Evolutionary conservation across 192 early-diverging fungal genomes (phyloP).

Genomic region (Linnemannia zychae): DNA sequence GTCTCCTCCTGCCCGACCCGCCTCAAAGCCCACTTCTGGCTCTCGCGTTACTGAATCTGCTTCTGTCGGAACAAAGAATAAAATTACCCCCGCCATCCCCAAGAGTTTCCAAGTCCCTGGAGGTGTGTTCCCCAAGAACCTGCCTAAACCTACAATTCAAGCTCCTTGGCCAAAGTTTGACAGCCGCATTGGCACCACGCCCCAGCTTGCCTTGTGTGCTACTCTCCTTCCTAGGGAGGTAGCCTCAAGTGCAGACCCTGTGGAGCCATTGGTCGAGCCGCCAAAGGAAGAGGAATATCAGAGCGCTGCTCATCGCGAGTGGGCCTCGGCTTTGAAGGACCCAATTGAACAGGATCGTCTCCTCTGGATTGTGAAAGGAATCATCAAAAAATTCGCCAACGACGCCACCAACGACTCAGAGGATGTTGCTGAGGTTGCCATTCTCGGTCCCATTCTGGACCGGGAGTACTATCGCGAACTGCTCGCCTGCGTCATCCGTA

Average conservation of each 20-base stretch:
- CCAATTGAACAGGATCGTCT: not conserved
- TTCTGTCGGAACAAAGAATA: not conserved
- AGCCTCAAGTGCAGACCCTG: not conserved
- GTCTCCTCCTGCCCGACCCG: not conserved
- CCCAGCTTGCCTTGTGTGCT: conserved; percentile 3
- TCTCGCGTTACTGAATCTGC: not conserved
- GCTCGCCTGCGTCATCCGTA: not conserved
- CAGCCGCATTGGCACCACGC: not conserved
- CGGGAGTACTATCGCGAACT: not conserved
- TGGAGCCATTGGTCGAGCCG: not conserved
- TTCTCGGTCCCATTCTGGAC: not conserved
- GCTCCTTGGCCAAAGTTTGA: not conserved
- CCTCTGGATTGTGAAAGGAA: not conserved
- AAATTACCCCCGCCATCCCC: not conserved
- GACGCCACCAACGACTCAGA: not conserved
- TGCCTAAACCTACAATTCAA: not conserved
- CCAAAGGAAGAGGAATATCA: not conserved
- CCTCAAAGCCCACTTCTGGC: not conserved
- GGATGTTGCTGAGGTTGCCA: not conserved
- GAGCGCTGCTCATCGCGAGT: not conserved
- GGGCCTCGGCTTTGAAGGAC: not conserved
- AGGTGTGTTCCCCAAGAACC: not conserved
- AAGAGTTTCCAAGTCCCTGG: not conserved
- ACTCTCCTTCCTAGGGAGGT: not conserved
- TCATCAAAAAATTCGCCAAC: not conserved